Evolutionary conservation across 2,329 filamentous ascomycete genomes (phyloP), one percentile per base, ranked within the genome.

Genomic region (Hirsutella thompsonii): DNA sequence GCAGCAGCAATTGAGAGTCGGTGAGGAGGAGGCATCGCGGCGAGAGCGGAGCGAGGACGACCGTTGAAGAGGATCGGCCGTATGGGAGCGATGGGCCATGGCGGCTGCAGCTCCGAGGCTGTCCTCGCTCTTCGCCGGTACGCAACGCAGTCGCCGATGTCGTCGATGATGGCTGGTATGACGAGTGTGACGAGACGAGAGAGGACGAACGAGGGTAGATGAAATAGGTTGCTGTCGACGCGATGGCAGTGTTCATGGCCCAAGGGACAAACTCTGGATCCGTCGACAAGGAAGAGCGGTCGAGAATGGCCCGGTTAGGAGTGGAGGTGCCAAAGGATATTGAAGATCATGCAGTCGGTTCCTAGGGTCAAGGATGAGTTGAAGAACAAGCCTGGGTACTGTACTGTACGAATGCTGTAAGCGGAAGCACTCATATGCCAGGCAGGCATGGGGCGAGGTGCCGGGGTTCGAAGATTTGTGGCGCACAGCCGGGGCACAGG

Each of bases 1-100:
- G 66, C 90, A 98, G 66, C 90, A 98, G 70, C 92, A 96, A 39
- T 63, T 67, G 47, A 78, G 56, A 16, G 63, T 50, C 35, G 62
- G 54, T 40, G 23, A 11, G 23, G 55, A 41, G 36, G 49, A 45
- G 38, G 55, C 47, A 34, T 54, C 51, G 30, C 41, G 43, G 43
- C 47, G 47, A 32, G 44, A 43, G 36, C 43, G 41, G 39, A 52
- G 47, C 36, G 52, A 51, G 46, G 46, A 29, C 26, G 37, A 32
- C 16, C 37, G 29, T 14, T 20, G 29, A 16, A 30, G 28, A 20
- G 29, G 28, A 16, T 20, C 29, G 23, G 23, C 23, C 23, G 23
- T 26, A 11, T 26, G 51, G 28, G 47, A 53, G 47, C 50, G 54
- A 50, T 36, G 20, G 39, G 43, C 47, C 38, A 44, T 47, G 42